These are phyloP conservation scores for Suhomyces kilbournensis DNA, from an alignment of 805 yeast genomes.

Conservation along the genomic window DNA sequence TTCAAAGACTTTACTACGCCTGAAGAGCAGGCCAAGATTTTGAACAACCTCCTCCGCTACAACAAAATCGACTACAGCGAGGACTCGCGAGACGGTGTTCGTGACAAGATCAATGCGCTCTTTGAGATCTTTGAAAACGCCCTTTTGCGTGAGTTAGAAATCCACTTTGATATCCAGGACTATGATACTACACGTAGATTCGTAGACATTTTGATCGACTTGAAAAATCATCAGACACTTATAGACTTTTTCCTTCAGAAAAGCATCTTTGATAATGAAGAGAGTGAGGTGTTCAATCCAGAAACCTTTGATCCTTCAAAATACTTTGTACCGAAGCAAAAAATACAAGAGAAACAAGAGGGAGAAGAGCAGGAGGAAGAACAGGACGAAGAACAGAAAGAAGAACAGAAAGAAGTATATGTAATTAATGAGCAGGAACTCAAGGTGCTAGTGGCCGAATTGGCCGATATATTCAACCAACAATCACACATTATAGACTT, in stretches of 20 bases:
- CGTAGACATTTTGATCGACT: conserved; percentile 32
- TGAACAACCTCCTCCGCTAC: conserved; percentile 40
- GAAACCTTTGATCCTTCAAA: conserved; percentile 23
- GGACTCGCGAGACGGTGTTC: conserved; percentile 26
- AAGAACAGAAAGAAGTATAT: conserved; percentile 2
- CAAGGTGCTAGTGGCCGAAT: conserved; percentile 21
- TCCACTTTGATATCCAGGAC: conserved; percentile 48
- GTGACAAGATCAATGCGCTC: conserved; percentile 49
- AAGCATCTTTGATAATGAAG: conserved; percentile 38
- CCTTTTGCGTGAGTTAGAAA: conserved; percentile 63
- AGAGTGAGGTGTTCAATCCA: conserved; percentile 25
- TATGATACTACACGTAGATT: conserved; percentile 35
- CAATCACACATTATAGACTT: conserved; percentile 38
- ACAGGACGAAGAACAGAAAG: conserved; percentile 2
- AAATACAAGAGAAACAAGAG: conserved; percentile 1
- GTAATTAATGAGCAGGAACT: conserved; percentile 16
- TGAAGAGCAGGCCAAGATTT: conserved; percentile 47
- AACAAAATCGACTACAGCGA: conserved; percentile 32
- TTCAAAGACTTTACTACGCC: conserved; percentile 49
- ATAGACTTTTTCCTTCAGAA: conserved; percentile 45
- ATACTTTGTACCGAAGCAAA: conserved; percentile 16
- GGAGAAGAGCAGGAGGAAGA: conserved; percentile 2
- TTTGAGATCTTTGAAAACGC: conserved; percentile 72
- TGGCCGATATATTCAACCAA: conserved; percentile 36
- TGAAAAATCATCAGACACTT: conserved; percentile 41